Percentiles rank a stretch among this genome's conserved stretches.
These are phyloP conservation scores for Sporothrix dimorphospora DNA, from an alignment of 2,329 filamentous ascomycete species.

Conservation along the genomic window DNA sequence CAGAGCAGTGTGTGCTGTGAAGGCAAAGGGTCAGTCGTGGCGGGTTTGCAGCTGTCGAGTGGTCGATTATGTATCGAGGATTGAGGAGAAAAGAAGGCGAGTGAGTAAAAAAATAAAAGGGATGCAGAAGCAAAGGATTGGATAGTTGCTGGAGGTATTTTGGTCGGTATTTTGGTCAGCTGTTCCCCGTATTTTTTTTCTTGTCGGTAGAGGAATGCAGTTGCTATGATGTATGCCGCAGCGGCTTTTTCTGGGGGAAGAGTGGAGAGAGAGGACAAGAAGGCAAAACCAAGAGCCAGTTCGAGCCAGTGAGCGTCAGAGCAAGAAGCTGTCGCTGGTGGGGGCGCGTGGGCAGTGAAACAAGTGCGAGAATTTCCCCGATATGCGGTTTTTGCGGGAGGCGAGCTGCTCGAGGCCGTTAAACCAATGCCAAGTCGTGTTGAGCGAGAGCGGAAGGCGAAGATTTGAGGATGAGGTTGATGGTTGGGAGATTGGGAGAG, in stretches of 20 bases:
- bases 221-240: conserved; percentile 24
- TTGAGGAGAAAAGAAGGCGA: neutral
- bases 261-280: neutral
- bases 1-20: neutral
- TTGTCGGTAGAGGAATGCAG: conserved; percentile 13
- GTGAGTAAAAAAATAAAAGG: neutral
- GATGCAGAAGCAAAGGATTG: neutral
- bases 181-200: conserved; percentile 12
- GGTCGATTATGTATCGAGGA: neutral
- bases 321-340: neutral
- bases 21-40: neutral
- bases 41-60: neutral
- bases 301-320: neutral
- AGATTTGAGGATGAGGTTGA: neutral
- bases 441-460: neutral
- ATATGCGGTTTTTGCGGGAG: neutral
- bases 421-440: neutral
- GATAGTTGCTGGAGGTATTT: neutral
- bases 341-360: conserved; percentile 9
- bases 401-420: neutral
- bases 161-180: conserved; percentile 12
- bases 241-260: conserved; percentile 5
- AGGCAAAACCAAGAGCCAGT: neutral
- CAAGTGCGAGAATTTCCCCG: conserved; percentile 34
- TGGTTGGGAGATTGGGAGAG: neutral